Conservation (phyloP, 2,329 filamentous ascomycete species). For the Capronia coronata region DNA sequence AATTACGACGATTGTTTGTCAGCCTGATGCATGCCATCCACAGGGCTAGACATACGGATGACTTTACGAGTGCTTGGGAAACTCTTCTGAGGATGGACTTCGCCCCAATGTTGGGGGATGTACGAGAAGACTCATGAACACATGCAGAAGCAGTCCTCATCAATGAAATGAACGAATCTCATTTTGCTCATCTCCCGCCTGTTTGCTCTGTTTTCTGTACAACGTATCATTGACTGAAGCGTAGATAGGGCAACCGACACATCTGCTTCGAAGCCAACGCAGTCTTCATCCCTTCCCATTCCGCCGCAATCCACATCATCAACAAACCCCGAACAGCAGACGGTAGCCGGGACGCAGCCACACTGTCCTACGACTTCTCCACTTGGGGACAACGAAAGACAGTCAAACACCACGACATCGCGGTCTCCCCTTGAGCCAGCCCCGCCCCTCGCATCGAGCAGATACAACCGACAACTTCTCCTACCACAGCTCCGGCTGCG, state of each 20-base stretch:
- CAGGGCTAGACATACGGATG: not conserved
- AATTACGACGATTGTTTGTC: conserved; percentile 3
- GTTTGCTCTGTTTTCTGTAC: not conserved
- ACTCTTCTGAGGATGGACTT: not conserved
- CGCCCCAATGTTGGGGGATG: not conserved
- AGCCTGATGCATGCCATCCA: conserved; percentile 20
- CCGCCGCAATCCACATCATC: not conserved
- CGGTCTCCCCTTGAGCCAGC: not conserved
- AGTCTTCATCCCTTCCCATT: not conserved
- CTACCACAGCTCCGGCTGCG: conserved; percentile 21
- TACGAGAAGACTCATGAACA: not conserved
- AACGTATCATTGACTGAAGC: conserved; percentile 9
- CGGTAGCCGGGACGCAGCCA: not conserved
- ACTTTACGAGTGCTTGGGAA: not conserved
- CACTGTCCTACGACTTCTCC: not conserved
- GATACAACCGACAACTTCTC: conserved; percentile 29
- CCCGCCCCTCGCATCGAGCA: conserved; percentile 19
- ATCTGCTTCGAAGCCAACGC: not conserved
- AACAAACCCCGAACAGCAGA: not conserved
- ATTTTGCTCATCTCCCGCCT: not conserved
- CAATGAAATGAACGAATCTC: conserved; percentile 3
- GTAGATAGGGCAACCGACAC: conserved; percentile 10
- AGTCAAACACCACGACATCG: not conserved
- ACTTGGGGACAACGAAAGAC: not conserved
- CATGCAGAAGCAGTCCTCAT: conserved; percentile 1